These are phyloP conservation scores for Dichomitus squalens DNA, from an alignment of 1,284 basidiomycete species.

Conservation along the genomic window DNA sequence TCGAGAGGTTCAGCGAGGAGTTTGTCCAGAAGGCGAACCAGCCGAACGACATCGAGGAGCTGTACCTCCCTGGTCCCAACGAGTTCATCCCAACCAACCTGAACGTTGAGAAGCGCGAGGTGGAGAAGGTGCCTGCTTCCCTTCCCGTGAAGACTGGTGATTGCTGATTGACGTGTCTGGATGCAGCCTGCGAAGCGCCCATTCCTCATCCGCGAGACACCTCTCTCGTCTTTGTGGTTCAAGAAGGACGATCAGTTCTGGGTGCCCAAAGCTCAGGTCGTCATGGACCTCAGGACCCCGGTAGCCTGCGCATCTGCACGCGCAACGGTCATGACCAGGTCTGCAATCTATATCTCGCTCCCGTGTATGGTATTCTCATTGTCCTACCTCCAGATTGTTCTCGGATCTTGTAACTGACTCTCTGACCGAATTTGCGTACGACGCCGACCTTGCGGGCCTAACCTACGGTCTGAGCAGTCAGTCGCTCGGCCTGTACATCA, in stretches of 20 bases:
- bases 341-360: constrained; percentile 17
- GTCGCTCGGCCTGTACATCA: constrained; percentile 71
- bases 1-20: constrained; percentile 66
- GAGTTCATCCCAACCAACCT: constrained; percentile 90
- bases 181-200: constrained; percentile 74
- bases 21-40: constrained; percentile 65
- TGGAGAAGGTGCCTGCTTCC: constrained; percentile 50
- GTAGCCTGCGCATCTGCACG: constrained; percentile 57
- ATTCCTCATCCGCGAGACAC: constrained; percentile 72
- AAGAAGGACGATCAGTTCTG: constrained; percentile 97
- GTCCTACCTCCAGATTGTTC: constrained; percentile 61
- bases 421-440: constrained; percentile 90
- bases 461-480: constrained; percentile 74
- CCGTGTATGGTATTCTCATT: not conserved
- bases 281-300: constrained; percentile 66
- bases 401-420: constrained; percentile 88
- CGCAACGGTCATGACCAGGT: constrained; percentile 67
- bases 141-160: not conserved
- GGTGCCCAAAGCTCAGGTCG: constrained; percentile 84
- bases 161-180: not conserved
- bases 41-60: constrained; percentile 64
- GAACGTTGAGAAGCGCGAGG: constrained; percentile 75
- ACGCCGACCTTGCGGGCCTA: constrained; percentile 91
- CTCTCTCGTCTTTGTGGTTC: constrained; percentile 82
- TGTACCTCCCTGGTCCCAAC: constrained; percentile 86